Evolutionary conservation across 305 asterid species (phyloP).

Genomic region (Coffea humblotiana): DNA sequence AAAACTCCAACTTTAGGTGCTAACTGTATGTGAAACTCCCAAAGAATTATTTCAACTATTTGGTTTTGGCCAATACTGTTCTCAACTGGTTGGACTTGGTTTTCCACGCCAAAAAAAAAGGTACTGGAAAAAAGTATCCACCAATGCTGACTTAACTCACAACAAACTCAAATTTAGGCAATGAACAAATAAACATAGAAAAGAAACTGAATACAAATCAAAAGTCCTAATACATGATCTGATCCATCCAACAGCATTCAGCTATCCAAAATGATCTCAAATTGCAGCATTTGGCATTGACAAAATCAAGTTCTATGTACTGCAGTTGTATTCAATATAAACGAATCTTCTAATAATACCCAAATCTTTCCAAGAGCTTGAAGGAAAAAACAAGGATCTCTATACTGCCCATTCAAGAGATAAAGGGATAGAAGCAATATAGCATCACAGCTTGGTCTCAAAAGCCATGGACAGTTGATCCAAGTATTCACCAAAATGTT

Average conservation of each 20-base stretch:
- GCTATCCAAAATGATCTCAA: background rate
- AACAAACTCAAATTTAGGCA: background rate
- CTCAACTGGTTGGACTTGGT: background rate
- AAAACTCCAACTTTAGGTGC: background rate
- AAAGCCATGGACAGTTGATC: background rate
- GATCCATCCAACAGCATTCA: background rate
- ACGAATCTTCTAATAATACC: background rate
- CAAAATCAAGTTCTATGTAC: background rate
- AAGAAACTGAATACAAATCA: background rate
- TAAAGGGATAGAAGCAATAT: background rate
- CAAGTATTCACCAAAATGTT: background rate
- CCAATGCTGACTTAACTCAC: background rate
- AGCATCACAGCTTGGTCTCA: background rate
- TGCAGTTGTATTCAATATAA: background rate
- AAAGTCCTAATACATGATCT: background rate
- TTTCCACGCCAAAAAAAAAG: background rate
- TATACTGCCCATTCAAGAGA: background rate
- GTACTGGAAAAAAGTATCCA: background rate
- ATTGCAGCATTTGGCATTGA: background rate
- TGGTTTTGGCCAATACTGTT: background rate
- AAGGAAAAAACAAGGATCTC: background rate
- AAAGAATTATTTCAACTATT: background rate
- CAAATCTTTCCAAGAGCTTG: background rate
- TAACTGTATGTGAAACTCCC: background rate
- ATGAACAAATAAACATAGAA: background rate